Conservation (phyloP, 176 grass and related monocot genomes). For the Bonia amplexicaulis region DNA sequence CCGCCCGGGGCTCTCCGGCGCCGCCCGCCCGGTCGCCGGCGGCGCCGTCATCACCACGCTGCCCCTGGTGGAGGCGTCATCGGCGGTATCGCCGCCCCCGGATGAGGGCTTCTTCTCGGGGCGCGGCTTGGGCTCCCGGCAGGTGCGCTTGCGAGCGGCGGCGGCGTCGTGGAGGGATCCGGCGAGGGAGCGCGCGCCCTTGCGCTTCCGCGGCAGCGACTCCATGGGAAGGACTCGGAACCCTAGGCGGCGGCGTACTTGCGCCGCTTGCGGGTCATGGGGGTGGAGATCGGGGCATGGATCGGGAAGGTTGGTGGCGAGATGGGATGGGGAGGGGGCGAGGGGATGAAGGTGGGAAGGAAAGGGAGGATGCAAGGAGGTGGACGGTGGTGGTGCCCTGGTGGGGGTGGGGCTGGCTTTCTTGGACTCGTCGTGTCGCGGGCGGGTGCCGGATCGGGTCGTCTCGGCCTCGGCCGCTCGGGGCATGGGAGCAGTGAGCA, state of each 20-base stretch:
- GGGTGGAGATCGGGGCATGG: slow-evolving; percentile 4
- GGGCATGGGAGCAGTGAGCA: neutral
- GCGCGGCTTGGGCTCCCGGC: slow-evolving; percentile 40
- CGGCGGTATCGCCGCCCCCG: neutral
- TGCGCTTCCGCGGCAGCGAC: slow-evolving; percentile 71
- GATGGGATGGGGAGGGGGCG: slow-evolving; percentile 28
- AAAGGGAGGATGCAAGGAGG: neutral
- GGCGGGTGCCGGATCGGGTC: neutral
- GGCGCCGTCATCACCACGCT: slow-evolving; percentile 44
- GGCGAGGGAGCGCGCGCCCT: slow-evolving; percentile 48
- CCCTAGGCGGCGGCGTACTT: slow-evolving; percentile 24
- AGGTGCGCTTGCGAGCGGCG: slow-evolving; percentile 45
- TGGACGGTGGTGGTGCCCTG: neutral
- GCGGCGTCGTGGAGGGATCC: slow-evolving; percentile 40
- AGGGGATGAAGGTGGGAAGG: slow-evolving; percentile 20
- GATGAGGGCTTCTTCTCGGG: slow-evolving; percentile 22
- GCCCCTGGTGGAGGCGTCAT: neutral
- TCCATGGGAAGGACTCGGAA: slow-evolving; percentile 30
- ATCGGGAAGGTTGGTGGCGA: slow-evolving; percentile 31
- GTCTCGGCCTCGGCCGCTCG: neutral
- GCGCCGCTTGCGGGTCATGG: slow-evolving; percentile 51
- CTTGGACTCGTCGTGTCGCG: slow-evolving; percentile 38
- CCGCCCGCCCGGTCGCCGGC: slow-evolving; percentile 39
- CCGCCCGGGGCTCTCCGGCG: slow-evolving; percentile 47
- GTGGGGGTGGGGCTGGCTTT: neutral